These are phyloP conservation scores for Aspergillus nomiae DNA, from an alignment of 2,329 filamentous ascomycete genomes.

Conservation along the genomic window DNA sequence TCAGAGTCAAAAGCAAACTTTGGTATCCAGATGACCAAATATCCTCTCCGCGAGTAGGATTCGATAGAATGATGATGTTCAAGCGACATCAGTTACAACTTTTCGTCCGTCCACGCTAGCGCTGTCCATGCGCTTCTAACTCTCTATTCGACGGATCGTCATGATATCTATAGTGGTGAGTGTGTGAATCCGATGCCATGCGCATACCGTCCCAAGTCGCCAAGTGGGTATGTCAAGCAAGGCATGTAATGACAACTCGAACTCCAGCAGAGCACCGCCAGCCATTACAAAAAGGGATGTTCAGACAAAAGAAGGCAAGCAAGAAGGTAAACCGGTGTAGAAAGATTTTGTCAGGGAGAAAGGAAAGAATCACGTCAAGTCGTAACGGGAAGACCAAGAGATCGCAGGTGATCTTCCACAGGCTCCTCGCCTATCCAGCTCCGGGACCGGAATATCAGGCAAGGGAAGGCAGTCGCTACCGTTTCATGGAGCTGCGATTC, in stretches of 20 bases:
- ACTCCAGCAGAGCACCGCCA: constrained; percentile 21
- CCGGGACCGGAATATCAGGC: constrained; percentile 3
- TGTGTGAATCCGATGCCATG: constrained; percentile 18
- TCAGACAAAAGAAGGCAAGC: neutral
- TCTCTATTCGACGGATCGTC: constrained; percentile 25
- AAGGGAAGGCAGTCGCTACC: constrained; percentile 28
- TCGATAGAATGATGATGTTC: neutral
- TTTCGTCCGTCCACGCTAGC: constrained; percentile 22
- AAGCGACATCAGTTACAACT: constrained; percentile 16
- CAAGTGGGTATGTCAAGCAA: constrained; percentile 19
- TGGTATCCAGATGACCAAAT: constrained; percentile 12
- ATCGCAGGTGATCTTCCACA: neutral
- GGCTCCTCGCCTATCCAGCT: neutral
- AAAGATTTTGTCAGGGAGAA: constrained; percentile 4
- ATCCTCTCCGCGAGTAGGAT: constrained; percentile 2
- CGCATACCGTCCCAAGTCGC: constrained; percentile 23
- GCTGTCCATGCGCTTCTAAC: constrained; percentile 21
- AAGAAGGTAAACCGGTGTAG: neutral
- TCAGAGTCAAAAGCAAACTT: constrained; percentile 1
- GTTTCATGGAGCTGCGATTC: constrained; percentile 73
- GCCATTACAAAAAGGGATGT: constrained; percentile 15
- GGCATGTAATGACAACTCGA: constrained; percentile 18
- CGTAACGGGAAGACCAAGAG: constrained; percentile 20
- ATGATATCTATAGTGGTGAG: constrained; percentile 25
- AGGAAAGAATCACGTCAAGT: constrained; percentile 25